These are phyloP conservation scores for Venturia nashicola DNA, from an alignment of 2,329 filamentous ascomycete genomes.

Conservation along the genomic window DNA sequence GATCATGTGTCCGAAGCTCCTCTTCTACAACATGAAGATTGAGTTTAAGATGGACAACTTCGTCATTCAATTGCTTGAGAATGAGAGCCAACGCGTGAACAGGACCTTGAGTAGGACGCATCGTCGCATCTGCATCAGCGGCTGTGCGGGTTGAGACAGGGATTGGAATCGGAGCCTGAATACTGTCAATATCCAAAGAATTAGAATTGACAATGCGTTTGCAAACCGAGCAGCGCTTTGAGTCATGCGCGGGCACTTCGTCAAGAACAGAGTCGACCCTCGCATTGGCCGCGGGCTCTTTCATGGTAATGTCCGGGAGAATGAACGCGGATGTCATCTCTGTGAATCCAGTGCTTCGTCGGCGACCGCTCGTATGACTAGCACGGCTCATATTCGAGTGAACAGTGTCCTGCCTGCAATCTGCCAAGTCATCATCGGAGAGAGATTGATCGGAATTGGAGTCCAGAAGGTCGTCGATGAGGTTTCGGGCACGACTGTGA, in stretches of 20 bases:
- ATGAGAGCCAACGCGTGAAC: constrained; percentile 66
- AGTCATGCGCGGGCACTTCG: constrained; percentile 34
- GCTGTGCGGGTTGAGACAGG: constrained; percentile 37
- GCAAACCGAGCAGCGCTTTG: constrained; percentile 45
- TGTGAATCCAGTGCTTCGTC: constrained; percentile 27
- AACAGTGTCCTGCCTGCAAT: constrained; percentile 7
- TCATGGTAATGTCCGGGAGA: constrained; percentile 48
- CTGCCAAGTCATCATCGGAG: constrained; percentile 1
- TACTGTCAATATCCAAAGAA: constrained; percentile 19
- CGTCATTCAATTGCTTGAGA: constrained; percentile 70
- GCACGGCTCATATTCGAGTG: constrained; percentile 6
- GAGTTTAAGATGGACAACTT: constrained; percentile 63
- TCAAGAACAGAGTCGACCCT: constrained; percentile 14
- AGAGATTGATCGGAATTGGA: constrained; percentile 1
- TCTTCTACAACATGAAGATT: constrained; percentile 50
- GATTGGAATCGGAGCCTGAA: constrained; percentile 36
- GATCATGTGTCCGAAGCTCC: constrained; percentile 54
- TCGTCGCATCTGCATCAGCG: constrained; percentile 38
- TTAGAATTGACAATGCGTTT: constrained; percentile 28
- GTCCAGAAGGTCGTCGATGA: constrained; percentile 12
- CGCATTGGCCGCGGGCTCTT: constrained; percentile 15
- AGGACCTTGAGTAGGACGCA: constrained; percentile 53
- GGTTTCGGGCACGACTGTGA: constrained; percentile 8
- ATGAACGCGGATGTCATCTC: constrained; percentile 55
- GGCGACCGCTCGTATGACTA: constrained; percentile 32